These are phyloP conservation scores for Linnemannia schmuckeri DNA, from an alignment of 192 early-diverging fungal species.

Conservation along the genomic window DNA sequence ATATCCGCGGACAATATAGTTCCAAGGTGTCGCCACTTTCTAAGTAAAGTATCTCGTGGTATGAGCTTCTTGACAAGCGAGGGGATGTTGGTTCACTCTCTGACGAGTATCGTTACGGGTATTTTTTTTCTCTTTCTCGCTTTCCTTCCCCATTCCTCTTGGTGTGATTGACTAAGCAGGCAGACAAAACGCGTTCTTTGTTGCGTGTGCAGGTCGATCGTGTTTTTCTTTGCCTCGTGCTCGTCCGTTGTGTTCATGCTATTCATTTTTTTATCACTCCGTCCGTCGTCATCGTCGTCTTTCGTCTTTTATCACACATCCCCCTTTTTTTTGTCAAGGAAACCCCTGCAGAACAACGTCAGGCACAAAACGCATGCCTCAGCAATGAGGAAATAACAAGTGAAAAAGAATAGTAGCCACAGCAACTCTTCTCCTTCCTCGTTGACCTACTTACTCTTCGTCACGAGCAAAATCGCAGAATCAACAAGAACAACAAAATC, in stretches of 20 bases:
- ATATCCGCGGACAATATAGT: neutral
- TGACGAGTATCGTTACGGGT: neutral
- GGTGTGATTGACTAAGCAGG: constrained; percentile 5
- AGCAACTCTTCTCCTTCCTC: neutral
- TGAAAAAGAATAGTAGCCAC: neutral
- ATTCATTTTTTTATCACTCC: neutral
- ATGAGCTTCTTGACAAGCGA: neutral
- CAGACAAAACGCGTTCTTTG: neutral
- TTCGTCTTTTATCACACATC: no score
- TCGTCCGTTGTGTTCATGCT: neutral
- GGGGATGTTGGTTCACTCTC: no score
- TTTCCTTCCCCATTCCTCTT: neutral
- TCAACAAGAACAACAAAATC: neutral
- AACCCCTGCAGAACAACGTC: constrained; percentile 2
- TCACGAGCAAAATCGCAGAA: neutral
- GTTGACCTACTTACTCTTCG: neutral
- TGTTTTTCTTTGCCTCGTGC: neutral
- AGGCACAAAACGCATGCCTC: neutral
- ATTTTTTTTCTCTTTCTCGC: neutral
- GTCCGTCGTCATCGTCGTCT: no score
- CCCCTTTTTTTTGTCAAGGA: neutral
- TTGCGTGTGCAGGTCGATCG: neutral
- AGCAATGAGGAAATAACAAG: neutral
- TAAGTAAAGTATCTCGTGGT: neutral
- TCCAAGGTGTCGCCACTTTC: neutral